These are phyloP conservation scores for Pulveroboletus sp. DNA, from an alignment of 768 basidiomycete genomes.

Conservation along the genomic window DNA sequence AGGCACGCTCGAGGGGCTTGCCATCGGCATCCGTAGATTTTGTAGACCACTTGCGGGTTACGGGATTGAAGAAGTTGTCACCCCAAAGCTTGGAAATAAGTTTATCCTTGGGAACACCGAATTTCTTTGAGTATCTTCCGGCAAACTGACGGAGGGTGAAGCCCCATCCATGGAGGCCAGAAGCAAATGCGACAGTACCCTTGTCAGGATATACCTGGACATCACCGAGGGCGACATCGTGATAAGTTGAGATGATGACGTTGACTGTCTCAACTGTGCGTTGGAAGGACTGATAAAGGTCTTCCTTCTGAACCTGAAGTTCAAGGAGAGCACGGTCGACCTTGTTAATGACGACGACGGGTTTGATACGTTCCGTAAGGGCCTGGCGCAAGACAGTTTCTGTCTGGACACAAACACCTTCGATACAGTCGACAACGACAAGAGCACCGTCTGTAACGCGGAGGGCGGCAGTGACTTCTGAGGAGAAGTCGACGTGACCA, in stretches of 20 bases:
- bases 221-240: slow-evolving; percentile 90
- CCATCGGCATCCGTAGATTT: slow-evolving; percentile 71
- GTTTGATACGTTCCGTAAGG: slow-evolving; percentile 97
- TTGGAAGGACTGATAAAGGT: slow-evolving; percentile 94
- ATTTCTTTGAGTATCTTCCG: slow-evolving; percentile 91
- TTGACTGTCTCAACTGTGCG: slow-evolving; percentile 98
- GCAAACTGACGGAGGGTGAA: slow-evolving; percentile 99
- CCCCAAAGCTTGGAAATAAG: slow-evolving; percentile 99
- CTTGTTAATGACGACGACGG: slow-evolving; percentile 99
- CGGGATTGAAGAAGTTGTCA: slow-evolving; percentile 98
- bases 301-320: slow-evolving; percentile 95
- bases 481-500: slow-evolving; percentile 99
- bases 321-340: slow-evolving; percentile 99
- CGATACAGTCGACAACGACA: slow-evolving; percentile 98
- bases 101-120: slow-evolving; percentile 98
- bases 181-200: slow-evolving; percentile 98
- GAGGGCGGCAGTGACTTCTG: slow-evolving; percentile 98
- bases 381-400: slow-evolving; percentile 99
- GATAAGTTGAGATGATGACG: slow-evolving; percentile 97
- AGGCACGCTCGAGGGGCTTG: slow-evolving; percentile 93
- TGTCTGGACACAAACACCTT: slow-evolving; percentile 99
- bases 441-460: slow-evolving; percentile 99
- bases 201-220: slow-evolving; percentile 98
- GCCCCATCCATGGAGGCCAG: slow-evolving; percentile 99
- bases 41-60: slow-evolving; percentile 94